Conservation (phyloP, 768 basidiomycete genomes). For the Ramaria rubella region DNA sequence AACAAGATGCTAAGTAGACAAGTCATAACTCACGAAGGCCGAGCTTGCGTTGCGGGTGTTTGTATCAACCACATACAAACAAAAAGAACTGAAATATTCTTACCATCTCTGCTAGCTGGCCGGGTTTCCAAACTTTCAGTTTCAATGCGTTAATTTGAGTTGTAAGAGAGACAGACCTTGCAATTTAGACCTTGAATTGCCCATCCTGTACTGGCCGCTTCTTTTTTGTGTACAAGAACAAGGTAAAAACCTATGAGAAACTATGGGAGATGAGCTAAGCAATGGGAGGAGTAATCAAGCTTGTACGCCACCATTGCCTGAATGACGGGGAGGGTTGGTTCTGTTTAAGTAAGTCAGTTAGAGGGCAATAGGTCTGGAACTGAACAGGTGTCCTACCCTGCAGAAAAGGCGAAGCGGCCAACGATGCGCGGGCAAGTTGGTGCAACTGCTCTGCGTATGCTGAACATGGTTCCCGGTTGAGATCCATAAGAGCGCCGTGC, state of each 20-base stretch:
- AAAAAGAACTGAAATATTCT: not conserved
- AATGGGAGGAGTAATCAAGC: not conserved
- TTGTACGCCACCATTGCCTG: constrained; percentile 1
- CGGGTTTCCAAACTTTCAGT: not conserved
- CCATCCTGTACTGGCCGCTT: constrained; percentile 6
- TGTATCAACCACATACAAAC: not conserved
- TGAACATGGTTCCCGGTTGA: constrained; percentile 43
- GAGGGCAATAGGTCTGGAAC: not conserved
- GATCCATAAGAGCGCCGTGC: constrained; percentile 59
- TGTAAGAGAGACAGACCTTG: not conserved
- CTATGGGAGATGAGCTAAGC: not conserved
- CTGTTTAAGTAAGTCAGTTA: not conserved
- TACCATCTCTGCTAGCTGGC: not conserved
- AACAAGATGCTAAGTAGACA: not conserved
- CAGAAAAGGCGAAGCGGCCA: constrained; percentile 8
- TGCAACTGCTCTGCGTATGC: constrained; percentile 8
- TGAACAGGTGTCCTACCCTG: not conserved
- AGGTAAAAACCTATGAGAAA: constrained; percentile 1
- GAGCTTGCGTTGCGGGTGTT: not conserved
- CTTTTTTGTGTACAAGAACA: constrained; percentile 1
- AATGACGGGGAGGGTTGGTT: constrained; percentile 6
- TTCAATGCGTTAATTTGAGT: not conserved
- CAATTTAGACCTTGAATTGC: constrained; percentile 7
- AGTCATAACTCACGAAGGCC: constrained; percentile 4
- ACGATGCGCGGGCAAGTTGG: constrained; percentile 6